Percentiles rank a stretch among this genome's conserved stretches.
phyloP scores from a whole-genome alignment of 228 moss, liverwort and hornwort genomes.

The Sphagnum magellanicum region DNA sequence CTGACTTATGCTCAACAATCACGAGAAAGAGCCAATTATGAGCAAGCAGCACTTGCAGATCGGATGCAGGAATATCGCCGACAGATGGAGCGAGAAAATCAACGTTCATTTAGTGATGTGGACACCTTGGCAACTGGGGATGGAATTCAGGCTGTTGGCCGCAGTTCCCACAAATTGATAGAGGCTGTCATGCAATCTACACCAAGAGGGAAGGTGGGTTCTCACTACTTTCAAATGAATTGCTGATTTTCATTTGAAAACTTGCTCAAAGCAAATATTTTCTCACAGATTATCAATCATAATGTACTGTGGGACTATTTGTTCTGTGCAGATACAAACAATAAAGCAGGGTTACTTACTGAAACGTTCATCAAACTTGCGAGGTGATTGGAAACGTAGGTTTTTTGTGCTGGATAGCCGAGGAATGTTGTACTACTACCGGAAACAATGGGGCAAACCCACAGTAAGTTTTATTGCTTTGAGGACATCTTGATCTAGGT shows the following conservation, averaged over 20 bases:
- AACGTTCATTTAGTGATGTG: constrained; percentile 72
- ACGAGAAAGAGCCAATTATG: constrained; percentile 94
- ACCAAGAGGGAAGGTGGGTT: constrained; percentile 68
- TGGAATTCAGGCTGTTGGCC: constrained; percentile 70
- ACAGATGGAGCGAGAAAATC: constrained; percentile 89
- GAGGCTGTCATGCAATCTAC: constrained; percentile 99
- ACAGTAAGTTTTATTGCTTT: constrained; percentile 30
- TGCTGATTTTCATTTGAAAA: not conserved
- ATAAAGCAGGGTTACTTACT: constrained; percentile 94
- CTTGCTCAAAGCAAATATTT: too few species aligned
- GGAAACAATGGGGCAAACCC: constrained; percentile 99
- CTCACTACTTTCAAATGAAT: not conserved
- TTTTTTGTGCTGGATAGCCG: constrained; percentile 95
- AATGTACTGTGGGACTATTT: too few species aligned
- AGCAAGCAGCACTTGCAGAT: constrained; percentile 98
- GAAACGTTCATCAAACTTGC: constrained; percentile 91
- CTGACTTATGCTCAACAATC: constrained; percentile 97
- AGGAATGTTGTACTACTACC: constrained; percentile 92
- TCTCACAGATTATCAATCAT: too few species aligned
- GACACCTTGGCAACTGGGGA: constrained; percentile 65
- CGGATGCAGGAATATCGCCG: constrained; percentile 98
- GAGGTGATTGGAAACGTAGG: constrained; percentile 95
- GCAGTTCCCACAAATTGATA: constrained; percentile 87
- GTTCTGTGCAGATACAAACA: constrained; percentile 49
- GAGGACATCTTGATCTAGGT: not conserved